Base-by-base conservation (phyloP, 1,139 yeast genomes). In the Candida buenavistaensis region DNA sequence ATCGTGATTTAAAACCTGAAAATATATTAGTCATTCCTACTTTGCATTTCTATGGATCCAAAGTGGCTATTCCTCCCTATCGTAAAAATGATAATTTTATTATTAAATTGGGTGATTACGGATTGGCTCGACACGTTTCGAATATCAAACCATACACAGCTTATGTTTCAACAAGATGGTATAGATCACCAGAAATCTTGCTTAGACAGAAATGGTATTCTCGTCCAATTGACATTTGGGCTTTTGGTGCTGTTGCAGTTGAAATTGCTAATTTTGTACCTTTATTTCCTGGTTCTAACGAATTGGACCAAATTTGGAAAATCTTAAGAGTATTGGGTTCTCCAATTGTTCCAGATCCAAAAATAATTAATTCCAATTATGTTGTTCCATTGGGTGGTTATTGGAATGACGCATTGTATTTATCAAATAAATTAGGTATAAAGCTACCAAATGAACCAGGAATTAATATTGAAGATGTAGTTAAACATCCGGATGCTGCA, bases 101-200 rank as follows among this genome's bases (percentile, higher is more conserved):
- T 7, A 77, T 89, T 17, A 92, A 92, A 57, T 63, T 92, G 31
- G 96, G 96, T 3, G 98, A 92, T 57, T 92, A 86, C 58, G 97
- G 98, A 0, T 71, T 90, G 35, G 86, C 96, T 10, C 75, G 97
- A 44, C 79, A 76, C 44, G 62, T 76, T 11, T 63, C 68, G 29
- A 75, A 78, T 50, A 53, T 54, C 20, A 72, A 70, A 35, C 77
- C 80, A 0, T 86, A 76, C 52, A 82, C 95, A 0, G 78, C 85
- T 1, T 92, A 92, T 51, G 94, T 92, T 6, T 85, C 96, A 0
- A 92, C 97, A 0, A 74, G 98, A 49, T 92, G 97, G 97, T 92
- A 92, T 56, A 70, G 98, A 41, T 82, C 97, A 0, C 98, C 98
- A 0, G 98, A 92, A 58, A 83, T 92, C 28, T 67, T 92, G 28